A percentile compares a stretch with the other conserved stretches of the same genome.
phyloP scores from a whole-genome alignment of 129 eudicot genomes.

The Centrapalus pauciflorus region DNA sequence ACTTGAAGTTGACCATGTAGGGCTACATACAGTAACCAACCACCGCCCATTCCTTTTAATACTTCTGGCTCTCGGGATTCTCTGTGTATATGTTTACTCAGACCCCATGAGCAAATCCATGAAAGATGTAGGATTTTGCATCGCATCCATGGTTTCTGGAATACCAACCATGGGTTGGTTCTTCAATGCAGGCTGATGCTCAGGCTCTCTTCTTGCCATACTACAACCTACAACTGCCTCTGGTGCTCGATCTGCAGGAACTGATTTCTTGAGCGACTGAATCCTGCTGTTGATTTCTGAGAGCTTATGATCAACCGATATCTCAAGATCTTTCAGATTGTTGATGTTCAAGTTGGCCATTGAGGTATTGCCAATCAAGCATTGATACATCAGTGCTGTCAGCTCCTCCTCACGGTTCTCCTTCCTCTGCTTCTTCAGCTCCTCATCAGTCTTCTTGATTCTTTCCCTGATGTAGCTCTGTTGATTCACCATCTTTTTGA shows the following conservation, averaged over 20 bases:
- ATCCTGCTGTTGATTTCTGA: constrained; percentile 18
- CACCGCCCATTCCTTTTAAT: no score
- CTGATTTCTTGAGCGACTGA: constrained; percentile 12
- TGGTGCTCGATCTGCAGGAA: background rate
- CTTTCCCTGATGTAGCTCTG: constrained; percentile 15
- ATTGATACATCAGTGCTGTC: constrained; percentile 21
- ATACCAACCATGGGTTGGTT: background rate
- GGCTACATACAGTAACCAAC: background rate
- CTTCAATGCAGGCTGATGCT: background rate
- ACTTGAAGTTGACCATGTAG: constrained; percentile 11
- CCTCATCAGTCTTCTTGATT: constrained; percentile 17
- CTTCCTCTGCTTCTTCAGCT: constrained; percentile 19
- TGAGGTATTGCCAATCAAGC: constrained; percentile 8
- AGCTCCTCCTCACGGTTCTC: constrained; percentile 17
- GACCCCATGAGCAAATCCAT: constrained; percentile 10
- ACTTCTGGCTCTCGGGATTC: no score
- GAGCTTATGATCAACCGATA: constrained; percentile 17
- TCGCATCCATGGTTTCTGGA: background rate
- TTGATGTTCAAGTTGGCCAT: background rate
- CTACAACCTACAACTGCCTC: background rate
- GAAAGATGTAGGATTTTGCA: constrained; percentile 8
- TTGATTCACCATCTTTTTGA: constrained; percentile 27
- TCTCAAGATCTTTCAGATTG: constrained; percentile 20
- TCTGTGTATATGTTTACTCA: constrained; percentile 7
- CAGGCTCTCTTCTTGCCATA: background rate